These are phyloP conservation scores for Piloderma croceum DNA, from an alignment of 768 basidiomycete species.

Conservation along the genomic window DNA sequence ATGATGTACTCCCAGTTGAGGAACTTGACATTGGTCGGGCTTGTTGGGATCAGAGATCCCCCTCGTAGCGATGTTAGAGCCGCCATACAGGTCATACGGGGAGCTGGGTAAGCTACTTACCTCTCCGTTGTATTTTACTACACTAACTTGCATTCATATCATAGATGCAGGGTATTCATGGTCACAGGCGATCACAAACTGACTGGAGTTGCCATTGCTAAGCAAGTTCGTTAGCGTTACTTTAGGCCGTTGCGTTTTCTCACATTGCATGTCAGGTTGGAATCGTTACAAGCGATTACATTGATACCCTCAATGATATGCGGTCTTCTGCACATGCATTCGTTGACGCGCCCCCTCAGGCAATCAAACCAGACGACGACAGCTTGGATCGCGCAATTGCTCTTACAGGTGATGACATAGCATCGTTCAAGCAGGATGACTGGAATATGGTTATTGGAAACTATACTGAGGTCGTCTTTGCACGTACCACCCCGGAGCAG, in stretches of 20 bases:
- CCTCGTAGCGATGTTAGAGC: conserved; percentile 45
- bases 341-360: conserved; percentile 6
- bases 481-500: conserved; percentile 51
- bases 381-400: conserved; percentile 35
- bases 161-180: conserved; percentile 54
- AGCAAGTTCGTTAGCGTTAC: conserved; percentile 30
- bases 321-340: conserved; percentile 18
- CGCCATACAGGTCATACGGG: conserved; percentile 41
- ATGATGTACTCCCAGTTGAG: conserved; percentile 33
- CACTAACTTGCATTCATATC: no score
- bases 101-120: no score
- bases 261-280: conserved; percentile 35
- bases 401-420: conserved; percentile 40
- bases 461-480: conserved; percentile 45
- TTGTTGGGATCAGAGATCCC: conserved; percentile 52
- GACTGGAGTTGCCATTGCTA: conserved; percentile 47
- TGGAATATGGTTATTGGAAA: conserved; percentile 35
- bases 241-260: background rate
- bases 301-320: conserved; percentile 32
- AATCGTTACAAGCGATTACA: conserved; percentile 33
- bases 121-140: no score
- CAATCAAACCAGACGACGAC: conserved; percentile 32
- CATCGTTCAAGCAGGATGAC: conserved; percentile 28
- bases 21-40: conserved; percentile 42
- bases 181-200: conserved; percentile 52